phyloP scores from a whole-genome alignment of 2,329 filamentous ascomycete genomes.

The Hymenoscyphus albidus region DNA sequence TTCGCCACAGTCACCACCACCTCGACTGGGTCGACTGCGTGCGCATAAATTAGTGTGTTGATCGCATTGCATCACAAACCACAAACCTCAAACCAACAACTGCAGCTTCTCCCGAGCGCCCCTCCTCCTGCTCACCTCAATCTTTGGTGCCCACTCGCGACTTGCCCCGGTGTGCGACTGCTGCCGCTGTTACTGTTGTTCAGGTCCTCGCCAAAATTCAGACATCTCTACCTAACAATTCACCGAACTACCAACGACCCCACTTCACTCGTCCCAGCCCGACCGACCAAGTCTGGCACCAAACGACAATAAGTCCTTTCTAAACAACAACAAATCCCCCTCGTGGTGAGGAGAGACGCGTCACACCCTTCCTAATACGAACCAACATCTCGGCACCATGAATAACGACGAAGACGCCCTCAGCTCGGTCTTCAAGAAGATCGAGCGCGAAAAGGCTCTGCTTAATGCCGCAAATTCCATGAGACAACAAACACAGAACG shows the following conservation, averaged over 20 bases:
- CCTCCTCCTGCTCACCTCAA: background rate
- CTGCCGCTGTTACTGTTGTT: background rate
- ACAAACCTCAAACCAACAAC: no score
- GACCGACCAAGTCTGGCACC: constrained; percentile 3
- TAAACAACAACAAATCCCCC: constrained; percentile 10
- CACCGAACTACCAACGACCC: constrained; percentile 3
- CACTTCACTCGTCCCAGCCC: background rate
- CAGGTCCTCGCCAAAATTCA: background rate
- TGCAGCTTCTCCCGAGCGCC: background rate
- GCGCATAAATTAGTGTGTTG: constrained; percentile 1
- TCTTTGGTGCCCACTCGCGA: background rate
- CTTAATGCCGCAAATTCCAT: constrained; percentile 93
- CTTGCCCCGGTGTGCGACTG: background rate
- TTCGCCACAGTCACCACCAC: background rate
- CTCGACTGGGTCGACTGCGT: background rate
- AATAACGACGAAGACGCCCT: constrained; percentile 64
- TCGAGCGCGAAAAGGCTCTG: constrained; percentile 92
- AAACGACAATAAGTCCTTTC: constrained; percentile 7
- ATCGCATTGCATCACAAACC: background rate
- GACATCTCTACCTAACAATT: constrained; percentile 1
- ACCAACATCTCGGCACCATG: constrained; percentile 30
- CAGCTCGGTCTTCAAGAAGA: constrained; percentile 90
- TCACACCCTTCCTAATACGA: constrained; percentile 2
- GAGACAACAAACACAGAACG: constrained; percentile 94
- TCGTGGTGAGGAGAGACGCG: constrained; percentile 27